Evolutionary conservation across 2,329 filamentous ascomycete genomes (phyloP).

Genomic region (Botrytis pseudocinerea): DNA sequence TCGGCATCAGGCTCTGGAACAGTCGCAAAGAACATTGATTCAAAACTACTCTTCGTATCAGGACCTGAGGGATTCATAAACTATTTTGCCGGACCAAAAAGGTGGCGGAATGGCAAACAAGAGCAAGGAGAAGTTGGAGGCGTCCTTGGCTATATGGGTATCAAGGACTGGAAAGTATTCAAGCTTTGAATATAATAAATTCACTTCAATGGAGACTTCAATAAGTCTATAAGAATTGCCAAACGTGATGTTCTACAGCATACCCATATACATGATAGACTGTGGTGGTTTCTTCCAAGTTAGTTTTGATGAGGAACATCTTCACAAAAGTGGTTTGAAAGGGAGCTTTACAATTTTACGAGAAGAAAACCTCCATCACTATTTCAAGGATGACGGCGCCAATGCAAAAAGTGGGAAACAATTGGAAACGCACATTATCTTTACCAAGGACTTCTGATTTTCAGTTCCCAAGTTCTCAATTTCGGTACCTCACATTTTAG

Average conservation of each 20-base stretch:
- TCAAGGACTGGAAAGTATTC: constrained; percentile 45
- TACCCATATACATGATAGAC: neutral
- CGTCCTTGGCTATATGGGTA: constrained; percentile 57
- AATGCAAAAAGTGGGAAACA: neutral
- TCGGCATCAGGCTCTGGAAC: too few species aligned
- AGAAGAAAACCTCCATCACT: neutral
- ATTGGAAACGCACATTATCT: too few species aligned
- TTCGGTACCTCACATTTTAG: neutral
- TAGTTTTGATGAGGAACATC: neutral
- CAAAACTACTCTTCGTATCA: constrained; percentile 52
- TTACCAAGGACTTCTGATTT: neutral
- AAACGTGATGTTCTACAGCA: neutral
- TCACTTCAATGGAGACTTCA: neutral
- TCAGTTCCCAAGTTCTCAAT: neutral
- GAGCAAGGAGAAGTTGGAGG: constrained; percentile 74
- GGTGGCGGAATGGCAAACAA: constrained; percentile 55
- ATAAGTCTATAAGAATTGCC: too few species aligned
- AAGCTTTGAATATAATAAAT: constrained; percentile 38
- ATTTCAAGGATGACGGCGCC: neutral
- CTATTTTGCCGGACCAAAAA: constrained; percentile 17
- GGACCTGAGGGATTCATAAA: constrained; percentile 22
- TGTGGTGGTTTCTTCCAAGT: neutral
- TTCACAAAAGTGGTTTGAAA: neutral
- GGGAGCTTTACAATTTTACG: neutral
- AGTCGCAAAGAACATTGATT: neutral